Evolutionary conservation across 495 filamentous ascomycete species (phyloP).

Genomic region (Cryomyces antarcticus): DNA sequence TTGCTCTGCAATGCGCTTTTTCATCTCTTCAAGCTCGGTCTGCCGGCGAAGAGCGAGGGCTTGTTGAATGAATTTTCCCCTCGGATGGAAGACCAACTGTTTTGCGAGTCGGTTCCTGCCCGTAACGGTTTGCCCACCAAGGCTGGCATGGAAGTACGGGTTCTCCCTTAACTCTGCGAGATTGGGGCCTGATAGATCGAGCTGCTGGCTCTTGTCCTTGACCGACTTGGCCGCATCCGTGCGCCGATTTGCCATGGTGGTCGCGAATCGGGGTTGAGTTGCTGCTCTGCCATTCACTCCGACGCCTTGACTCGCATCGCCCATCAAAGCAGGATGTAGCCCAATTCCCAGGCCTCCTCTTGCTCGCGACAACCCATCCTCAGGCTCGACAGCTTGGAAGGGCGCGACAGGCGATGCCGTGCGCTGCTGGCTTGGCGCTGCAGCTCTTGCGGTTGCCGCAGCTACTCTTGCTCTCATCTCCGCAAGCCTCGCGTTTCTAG

Average conservation of each 20-base stretch:
- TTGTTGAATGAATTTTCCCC: constrained; percentile 91
- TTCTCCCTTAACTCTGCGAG: constrained; percentile 52
- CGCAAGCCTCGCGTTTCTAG: constrained; percentile 8
- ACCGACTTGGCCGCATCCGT: constrained; percentile 25
- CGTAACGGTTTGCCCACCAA: constrained; percentile 40
- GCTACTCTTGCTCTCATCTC: constrained; percentile 15
- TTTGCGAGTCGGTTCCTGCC: constrained; percentile 44
- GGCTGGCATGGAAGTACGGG: constrained; percentile 65
- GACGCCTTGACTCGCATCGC: constrained; percentile 43
- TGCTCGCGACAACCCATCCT: constrained; percentile 30
- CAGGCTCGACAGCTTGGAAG: constrained; percentile 23
- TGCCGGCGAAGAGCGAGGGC: constrained; percentile 72
- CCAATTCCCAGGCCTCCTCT: constrained; percentile 73
- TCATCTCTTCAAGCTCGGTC: constrained; percentile 80
- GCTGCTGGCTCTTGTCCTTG: constrained; percentile 30
- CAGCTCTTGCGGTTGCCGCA: constrained; percentile 36
- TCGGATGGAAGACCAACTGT: constrained; percentile 78
- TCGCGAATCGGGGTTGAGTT: constrained; percentile 34
- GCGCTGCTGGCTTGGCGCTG: constrained; percentile 21
- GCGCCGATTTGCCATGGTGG: constrained; percentile 37
- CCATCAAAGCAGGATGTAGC: constrained; percentile 68
- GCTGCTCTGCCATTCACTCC: constrained; percentile 35
- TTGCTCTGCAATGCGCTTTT: constrained; percentile 70
- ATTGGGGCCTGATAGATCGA: constrained; percentile 50
- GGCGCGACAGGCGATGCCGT: constrained; percentile 17